phyloP scores from a whole-genome alignment of 371 early-diverging fungal genomes.

The Lichtheimia ramosa region DNA sequence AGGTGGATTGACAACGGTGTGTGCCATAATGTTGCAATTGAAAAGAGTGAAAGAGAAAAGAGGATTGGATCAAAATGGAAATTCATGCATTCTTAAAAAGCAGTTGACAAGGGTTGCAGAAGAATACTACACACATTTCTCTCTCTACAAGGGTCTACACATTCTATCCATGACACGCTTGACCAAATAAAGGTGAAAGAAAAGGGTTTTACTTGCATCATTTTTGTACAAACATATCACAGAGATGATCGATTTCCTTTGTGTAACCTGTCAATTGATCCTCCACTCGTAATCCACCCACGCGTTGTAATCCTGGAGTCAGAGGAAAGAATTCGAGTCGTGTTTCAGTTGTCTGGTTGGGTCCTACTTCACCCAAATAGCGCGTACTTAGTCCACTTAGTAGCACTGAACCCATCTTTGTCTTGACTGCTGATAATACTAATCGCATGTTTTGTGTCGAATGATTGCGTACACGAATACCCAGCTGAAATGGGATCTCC shows the following conservation, averaged over 20 bases:
- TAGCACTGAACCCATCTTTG: conserved; percentile 80
- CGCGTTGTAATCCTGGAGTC: conserved; percentile 80
- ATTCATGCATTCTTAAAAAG: too few relatives aligned
- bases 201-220: not conserved
- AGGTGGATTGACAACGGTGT: too few relatives aligned
- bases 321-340: conserved; percentile 81
- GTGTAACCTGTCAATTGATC: conserved; percentile 69
- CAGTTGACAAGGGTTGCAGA: too few relatives aligned
- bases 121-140: too few relatives aligned
- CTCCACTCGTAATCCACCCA: conserved; percentile 75
- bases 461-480: conserved; percentile 56
- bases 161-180: too few relatives aligned
- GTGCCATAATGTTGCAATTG: too few relatives aligned
- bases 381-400: conserved; percentile 72
- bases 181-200: too few relatives aligned
- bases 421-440: conserved; percentile 68
- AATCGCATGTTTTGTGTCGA: conserved; percentile 64
- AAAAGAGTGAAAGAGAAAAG: too few relatives aligned
- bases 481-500: conserved; percentile 70
- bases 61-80: too few relatives aligned
- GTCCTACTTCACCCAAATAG: conserved; percentile 65
- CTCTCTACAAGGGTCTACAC: not conserved
- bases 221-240: conserved; percentile 59
- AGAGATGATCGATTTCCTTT: conserved; percentile 70
- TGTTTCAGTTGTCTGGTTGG: conserved; percentile 64